Evolutionary conservation across 139 green algal genomes (phyloP), one percentile per base, ranked within the genome.

Genomic region (Diplosphaera chodatii): DNA sequence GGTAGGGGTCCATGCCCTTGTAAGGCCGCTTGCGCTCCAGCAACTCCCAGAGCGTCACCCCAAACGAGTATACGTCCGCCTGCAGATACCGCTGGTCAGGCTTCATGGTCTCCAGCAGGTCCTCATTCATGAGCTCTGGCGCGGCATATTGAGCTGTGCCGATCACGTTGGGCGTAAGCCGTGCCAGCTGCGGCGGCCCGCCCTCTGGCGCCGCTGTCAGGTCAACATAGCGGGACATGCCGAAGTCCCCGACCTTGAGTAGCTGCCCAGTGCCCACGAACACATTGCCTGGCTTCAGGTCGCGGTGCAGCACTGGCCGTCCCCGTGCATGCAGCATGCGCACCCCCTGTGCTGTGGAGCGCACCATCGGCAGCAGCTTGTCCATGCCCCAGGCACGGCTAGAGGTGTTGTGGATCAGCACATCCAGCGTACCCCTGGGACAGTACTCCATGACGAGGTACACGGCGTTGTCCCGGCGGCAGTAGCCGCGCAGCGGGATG

Each of bases 181-280:
- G 66, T 25, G 40, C 31, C 64, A 80, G 67, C 30, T 66, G 25
- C 29, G 75, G 69, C 3, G 63, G 66, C 8, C 63, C n/a, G 4
- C 6, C 6, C 27, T 21, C 55, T n/a, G 55, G 10, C 33, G 56
- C 55, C 13, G 6, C 6, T 4, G 25, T 23, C 29, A 30, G 32
- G 22, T 55, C 28, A 18, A 85, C 68, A 13, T 70, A 64, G 21
- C 80, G 77, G 13, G 72, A 79, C 83, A 88, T 88, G 22, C 83
- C 83, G 74, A 88, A 80, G 74, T 88, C 83, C 1, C 83, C 83
- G 31, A 88, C 78, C 76, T 88, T 88, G 81, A 88, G 82, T 33
- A 74, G 48, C 68, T 83, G 73, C 6, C 64, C 64, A 2, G 32
- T 28, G 30, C 55, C 55, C 15, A 75, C 37, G 20, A 75, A 64